Evolutionary conservation across 129 eudicot species (phyloP).

Genomic region (Lonicera japonica): DNA sequence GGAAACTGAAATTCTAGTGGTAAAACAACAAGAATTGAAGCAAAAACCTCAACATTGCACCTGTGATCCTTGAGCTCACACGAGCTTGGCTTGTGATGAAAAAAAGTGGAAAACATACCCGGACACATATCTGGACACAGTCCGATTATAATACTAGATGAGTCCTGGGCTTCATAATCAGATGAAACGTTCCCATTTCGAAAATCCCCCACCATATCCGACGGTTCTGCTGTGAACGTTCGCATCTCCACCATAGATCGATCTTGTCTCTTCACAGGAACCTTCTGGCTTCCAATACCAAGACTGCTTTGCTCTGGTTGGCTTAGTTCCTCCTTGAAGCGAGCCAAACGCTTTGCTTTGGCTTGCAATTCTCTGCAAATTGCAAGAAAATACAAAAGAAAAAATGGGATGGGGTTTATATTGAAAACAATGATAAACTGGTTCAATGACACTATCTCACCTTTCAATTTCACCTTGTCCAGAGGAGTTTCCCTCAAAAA

Average conservation of each 20-base stretch:
- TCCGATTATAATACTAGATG: constrained; percentile 59
- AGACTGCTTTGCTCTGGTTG: constrained; percentile 38
- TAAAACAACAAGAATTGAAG: too few species aligned
- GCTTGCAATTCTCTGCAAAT: constrained; percentile 77
- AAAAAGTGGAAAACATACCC: constrained; percentile 24
- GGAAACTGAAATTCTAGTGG: too few species aligned
- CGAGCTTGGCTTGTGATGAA: too few species aligned
- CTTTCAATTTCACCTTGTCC: constrained; percentile 49
- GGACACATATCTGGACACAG: constrained; percentile 85
- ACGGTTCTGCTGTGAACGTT: constrained; percentile 33
- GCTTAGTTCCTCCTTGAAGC: constrained; percentile 76
- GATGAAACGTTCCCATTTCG: constrained; percentile 28
- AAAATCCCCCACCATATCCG: constrained; percentile 35
- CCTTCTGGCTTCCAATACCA: constrained; percentile 34
- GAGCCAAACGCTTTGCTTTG: constrained; percentile 84
- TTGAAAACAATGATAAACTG: not conserved
- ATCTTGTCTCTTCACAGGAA: constrained; percentile 29
- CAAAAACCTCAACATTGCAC: too few species aligned
- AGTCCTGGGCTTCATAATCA: constrained; percentile 55
- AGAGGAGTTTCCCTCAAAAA: constrained; percentile 25
- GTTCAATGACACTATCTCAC: constrained; percentile 19
- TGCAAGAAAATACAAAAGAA: not conserved
- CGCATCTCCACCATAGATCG: constrained; percentile 35
- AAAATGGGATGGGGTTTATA: not conserved
- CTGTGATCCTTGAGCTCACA: too few species aligned